These are phyloP conservation scores for Yamadazyma sp. DNA, from an alignment of 805 yeast genomes.

Conservation along the genomic window DNA sequence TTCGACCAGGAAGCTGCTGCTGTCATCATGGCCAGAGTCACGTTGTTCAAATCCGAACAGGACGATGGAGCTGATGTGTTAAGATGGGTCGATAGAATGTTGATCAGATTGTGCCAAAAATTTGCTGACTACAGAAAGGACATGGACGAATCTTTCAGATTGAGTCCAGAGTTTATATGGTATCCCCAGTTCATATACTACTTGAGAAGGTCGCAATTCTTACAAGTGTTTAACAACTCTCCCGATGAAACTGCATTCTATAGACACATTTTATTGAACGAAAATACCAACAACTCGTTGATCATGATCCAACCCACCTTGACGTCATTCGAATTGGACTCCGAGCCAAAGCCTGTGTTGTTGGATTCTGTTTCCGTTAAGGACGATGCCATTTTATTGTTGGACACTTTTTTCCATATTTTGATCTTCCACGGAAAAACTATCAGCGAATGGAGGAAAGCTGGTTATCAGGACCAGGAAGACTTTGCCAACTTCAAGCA, in stretches of 20 bases:
- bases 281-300: slow-evolving; percentile 58
- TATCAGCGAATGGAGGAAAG: slow-evolving; percentile 66
- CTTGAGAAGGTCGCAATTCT: slow-evolving; percentile 62
- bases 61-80: slow-evolving; percentile 92
- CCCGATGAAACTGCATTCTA: slow-evolving; percentile 72
- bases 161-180: slow-evolving; percentile 50
- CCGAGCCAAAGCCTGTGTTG: slow-evolving; percentile 62
- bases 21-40: slow-evolving; percentile 63
- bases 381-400: slow-evolving; percentile 53
- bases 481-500: slow-evolving; percentile 60
- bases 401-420: slow-evolving; percentile 70
- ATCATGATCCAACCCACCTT: slow-evolving; percentile 72
- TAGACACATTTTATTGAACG: slow-evolving; percentile 61
- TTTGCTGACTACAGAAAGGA: slow-evolving; percentile 47
- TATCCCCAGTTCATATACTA: slow-evolving; percentile 70
- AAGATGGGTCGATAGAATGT: slow-evolving; percentile 84
- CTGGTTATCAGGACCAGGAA: slow-evolving; percentile 59
- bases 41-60: slow-evolving; percentile 72
- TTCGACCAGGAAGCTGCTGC: slow-evolving; percentile 74
- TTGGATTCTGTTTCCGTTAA: slow-evolving; percentile 63
- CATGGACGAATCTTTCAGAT: slow-evolving; percentile 47
- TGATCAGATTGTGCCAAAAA: slow-evolving; percentile 35
- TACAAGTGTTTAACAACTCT: slow-evolving; percentile 65
- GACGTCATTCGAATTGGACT: slow-evolving; percentile 18
- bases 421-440: slow-evolving; percentile 65